Conservation (phyloP, 2,329 filamentous ascomycete genomes). For the Fusarium sp. region DNA sequence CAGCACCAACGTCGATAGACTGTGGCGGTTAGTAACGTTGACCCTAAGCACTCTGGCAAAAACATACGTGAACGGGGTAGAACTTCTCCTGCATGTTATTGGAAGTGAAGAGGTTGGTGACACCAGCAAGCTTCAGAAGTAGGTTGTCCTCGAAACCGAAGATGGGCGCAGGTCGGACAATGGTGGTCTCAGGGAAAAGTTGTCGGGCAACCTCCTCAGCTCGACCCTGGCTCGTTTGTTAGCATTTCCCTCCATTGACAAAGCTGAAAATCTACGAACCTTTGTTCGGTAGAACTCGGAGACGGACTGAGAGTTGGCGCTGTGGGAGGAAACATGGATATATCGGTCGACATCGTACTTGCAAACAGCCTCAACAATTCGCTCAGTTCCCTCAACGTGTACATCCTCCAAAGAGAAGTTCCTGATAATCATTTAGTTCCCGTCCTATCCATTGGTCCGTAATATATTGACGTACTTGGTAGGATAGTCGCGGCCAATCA, state of each 20-base stretch:
- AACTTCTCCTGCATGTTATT: slow-evolving; percentile 95
- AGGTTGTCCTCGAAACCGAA: slow-evolving; percentile 96
- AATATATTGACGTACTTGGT: slow-evolving; percentile 74
- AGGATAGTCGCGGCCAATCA: slow-evolving; percentile 92
- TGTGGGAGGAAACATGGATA: slow-evolving; percentile 96
- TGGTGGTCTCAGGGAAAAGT: slow-evolving; percentile 96
- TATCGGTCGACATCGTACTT: slow-evolving; percentile 99
- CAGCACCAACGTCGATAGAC: slow-evolving; percentile 89
- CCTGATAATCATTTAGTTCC: slow-evolving; percentile 57
- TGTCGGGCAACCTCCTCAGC: slow-evolving; percentile 85
- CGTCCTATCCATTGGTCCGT: neutral
- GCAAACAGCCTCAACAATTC: slow-evolving; percentile 91
- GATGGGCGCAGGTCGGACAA: slow-evolving; percentile 91
- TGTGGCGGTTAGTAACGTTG: slow-evolving; percentile 47
- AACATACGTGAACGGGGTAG: slow-evolving; percentile 87
- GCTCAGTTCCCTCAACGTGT: slow-evolving; percentile 89
- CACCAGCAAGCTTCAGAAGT: slow-evolving; percentile 83
- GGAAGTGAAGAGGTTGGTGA: slow-evolving; percentile 84
- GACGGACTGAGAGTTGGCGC: slow-evolving; percentile 79
- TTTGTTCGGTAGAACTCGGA: slow-evolving; percentile 95
- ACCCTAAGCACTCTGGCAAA: neutral
- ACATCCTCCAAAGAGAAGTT: slow-evolving; percentile 96
- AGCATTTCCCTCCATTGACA: neutral
- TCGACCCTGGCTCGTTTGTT: slow-evolving; percentile 63
- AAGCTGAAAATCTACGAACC: slow-evolving; percentile 54